A percentile compares a stretch with the other conserved stretches of the same genome.
Conservation (phyloP, 2,329 filamentous ascomycete genomes). For the Mollisia scopiformis region DNA sequence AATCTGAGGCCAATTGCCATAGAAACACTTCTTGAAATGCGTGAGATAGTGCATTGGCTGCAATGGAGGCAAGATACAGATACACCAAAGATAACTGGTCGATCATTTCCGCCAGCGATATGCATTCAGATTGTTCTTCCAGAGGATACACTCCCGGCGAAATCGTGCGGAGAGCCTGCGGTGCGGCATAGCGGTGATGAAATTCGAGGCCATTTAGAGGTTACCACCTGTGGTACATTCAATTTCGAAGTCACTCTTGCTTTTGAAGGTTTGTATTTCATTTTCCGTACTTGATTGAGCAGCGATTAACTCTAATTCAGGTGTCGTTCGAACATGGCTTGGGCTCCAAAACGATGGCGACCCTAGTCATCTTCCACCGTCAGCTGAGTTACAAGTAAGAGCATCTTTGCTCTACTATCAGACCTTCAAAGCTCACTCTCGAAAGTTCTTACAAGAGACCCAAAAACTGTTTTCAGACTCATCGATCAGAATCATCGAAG, state of each 20-base stretch:
- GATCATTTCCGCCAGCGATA: background rate
- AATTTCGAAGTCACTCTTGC: slow-evolving; percentile 2
- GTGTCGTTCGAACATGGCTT: slow-evolving; percentile 11
- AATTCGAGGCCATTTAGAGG: slow-evolving; percentile 6
- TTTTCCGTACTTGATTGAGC: background rate
- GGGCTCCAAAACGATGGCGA: slow-evolving; percentile 1
- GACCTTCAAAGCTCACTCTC: background rate
- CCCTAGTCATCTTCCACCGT: slow-evolving; percentile 1
- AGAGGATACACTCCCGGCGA: background rate
- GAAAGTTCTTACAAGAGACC: background rate
- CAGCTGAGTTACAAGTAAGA: slow-evolving; percentile 5
- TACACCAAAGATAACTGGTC: too few relatives aligned
- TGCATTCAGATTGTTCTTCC: slow-evolving; percentile 5
- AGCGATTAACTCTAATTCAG: background rate
- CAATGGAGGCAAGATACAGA: too few relatives aligned
- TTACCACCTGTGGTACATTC: background rate
- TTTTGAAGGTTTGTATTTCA: slow-evolving; percentile 12
- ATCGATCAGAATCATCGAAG: background rate
- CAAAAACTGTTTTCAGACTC: background rate
- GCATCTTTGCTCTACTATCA: background rate
- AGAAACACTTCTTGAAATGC: too few relatives aligned
- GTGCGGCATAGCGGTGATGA: slow-evolving; percentile 5
- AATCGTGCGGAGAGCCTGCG: background rate
- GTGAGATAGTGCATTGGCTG: too few relatives aligned
- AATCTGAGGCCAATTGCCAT: too few relatives aligned